Evolutionary conservation across 805 yeast genomes (phyloP).

Genomic region (Zygoascus bituminiphila): DNA sequence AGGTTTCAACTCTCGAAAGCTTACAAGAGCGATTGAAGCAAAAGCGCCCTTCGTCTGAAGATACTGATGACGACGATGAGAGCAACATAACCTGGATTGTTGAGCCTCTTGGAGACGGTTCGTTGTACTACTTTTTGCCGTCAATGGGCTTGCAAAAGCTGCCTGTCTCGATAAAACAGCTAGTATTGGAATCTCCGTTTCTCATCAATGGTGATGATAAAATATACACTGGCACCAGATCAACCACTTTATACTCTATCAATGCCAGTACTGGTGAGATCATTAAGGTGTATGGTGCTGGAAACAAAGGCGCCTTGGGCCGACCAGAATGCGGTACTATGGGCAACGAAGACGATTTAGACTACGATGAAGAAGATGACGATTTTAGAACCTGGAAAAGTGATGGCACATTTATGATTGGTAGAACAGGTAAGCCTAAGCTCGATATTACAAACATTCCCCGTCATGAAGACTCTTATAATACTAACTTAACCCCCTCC

Average conservation of each 20-base stretch:
- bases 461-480: too few species aligned
- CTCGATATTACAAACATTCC: too few species aligned
- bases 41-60: conserved; percentile 8
- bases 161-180: conserved; percentile 69
- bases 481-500: too few species aligned
- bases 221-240: conserved; percentile 78
- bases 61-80: conserved; percentile 23
- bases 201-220: conserved; percentile 69
- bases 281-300: conserved; percentile 45
- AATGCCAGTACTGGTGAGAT: conserved; percentile 70
- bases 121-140: conserved; percentile 69
- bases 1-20: conserved; percentile 23
- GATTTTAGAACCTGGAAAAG: conserved; percentile 9
- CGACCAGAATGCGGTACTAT: conserved; percentile 22
- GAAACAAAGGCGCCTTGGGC: conserved; percentile 9
- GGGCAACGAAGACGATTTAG: conserved; percentile 8
- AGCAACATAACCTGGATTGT: conserved; percentile 64
- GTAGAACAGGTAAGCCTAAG: conserved; percentile 24
- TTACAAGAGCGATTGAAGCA: not conserved
- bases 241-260: conserved; percentile 65
- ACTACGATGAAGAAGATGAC: conserved; percentile 13
- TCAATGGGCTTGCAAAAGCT: conserved; percentile 68
- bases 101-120: conserved; percentile 83
- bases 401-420: conserved; percentile 24
- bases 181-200: conserved; percentile 80